Evolutionary conservation across 495 filamentous ascomycete species (phyloP).

Genomic region (Podospora didyma): DNA sequence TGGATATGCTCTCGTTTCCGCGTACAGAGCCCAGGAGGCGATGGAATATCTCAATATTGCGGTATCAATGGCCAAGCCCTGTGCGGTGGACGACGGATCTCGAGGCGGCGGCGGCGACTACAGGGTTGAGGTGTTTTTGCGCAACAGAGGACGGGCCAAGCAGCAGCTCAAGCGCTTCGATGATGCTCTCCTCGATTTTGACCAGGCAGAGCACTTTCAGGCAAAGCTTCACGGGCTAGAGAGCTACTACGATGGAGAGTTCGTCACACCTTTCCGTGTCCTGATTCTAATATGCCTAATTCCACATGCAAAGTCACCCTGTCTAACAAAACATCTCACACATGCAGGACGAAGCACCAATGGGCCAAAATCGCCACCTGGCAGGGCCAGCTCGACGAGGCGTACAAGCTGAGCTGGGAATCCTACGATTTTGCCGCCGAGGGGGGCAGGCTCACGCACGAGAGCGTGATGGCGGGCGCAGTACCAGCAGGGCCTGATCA

Average conservation of each 20-base stretch:
- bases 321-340: background rate
- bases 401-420: background rate
- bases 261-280: background rate
- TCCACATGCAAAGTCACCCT: too few relatives aligned
- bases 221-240: slow-evolving; percentile 3
- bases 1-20: slow-evolving; percentile 2
- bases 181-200: slow-evolving; percentile 5
- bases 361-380: slow-evolving; percentile 6
- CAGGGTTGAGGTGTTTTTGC: slow-evolving; percentile 6
- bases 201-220: slow-evolving; percentile 7
- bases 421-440: background rate
- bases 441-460: slow-evolving; percentile 3
- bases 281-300: too few relatives aligned
- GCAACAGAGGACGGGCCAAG: slow-evolving; percentile 1
- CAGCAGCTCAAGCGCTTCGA: slow-evolving; percentile 6
- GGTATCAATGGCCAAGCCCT: background rate
- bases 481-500: slow-evolving; percentile 6
- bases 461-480: slow-evolving; percentile 5
- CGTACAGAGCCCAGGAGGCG: slow-evolving; percentile 1
- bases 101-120: too few relatives aligned
- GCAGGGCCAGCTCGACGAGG: background rate
- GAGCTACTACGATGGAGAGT: slow-evolving; percentile 11
- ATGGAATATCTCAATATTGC: background rate
- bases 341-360: slow-evolving; percentile 7
- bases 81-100: background rate